phyloP scores from a whole-genome alignment of 371 early-diverging fungal species.

The Lichtheimia corymbifera region DNA sequence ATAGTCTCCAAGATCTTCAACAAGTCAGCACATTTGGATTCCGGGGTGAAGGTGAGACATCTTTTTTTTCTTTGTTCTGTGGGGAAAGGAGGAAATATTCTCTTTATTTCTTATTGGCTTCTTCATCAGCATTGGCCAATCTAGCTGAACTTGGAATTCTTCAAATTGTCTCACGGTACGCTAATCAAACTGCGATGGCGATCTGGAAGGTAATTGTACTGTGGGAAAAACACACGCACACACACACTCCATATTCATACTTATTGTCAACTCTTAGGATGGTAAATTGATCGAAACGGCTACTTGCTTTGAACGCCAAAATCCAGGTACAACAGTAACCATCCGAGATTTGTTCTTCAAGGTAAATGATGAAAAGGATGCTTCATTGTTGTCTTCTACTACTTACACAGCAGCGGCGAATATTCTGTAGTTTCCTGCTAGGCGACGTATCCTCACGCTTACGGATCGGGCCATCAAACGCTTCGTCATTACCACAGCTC shows the following conservation, averaged over 20 bases:
- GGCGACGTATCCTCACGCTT: slow-evolving; percentile 33
- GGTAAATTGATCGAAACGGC: slow-evolving; percentile 43
- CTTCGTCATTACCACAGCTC: slow-evolving; percentile 46
- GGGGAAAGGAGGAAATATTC: not conserved
- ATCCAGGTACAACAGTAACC: slow-evolving; percentile 62
- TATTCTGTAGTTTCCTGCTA: slow-evolving; percentile 56
- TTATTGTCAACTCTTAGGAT: slow-evolving; percentile 35
- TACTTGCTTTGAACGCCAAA: slow-evolving; percentile 26
- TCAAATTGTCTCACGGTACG: slow-evolving; percentile 58
- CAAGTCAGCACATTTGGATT: slow-evolving; percentile 63
- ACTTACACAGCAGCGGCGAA: no score
- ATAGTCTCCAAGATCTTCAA: slow-evolving; percentile 41
- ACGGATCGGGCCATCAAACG: slow-evolving; percentile 51
- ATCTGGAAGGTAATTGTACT: slow-evolving; percentile 53
- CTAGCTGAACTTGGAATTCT: slow-evolving; percentile 55
- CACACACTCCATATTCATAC: not conserved
- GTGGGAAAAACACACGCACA: not conserved
- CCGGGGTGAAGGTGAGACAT: slow-evolving; percentile 65
- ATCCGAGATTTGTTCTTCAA: slow-evolving; percentile 73
- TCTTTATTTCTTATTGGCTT: slow-evolving; percentile 1
- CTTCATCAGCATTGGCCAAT: slow-evolving; percentile 37
- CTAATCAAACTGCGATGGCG: slow-evolving; percentile 31
- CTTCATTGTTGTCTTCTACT: no score
- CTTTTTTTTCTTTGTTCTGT: slow-evolving; percentile 3
- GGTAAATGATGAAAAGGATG: slow-evolving; percentile 27